Evolutionary conservation across 352 stramenopile genomes (phyloP), one percentile per base, ranked within the genome.

Genomic region (Phytopythium oedochilum): DNA sequence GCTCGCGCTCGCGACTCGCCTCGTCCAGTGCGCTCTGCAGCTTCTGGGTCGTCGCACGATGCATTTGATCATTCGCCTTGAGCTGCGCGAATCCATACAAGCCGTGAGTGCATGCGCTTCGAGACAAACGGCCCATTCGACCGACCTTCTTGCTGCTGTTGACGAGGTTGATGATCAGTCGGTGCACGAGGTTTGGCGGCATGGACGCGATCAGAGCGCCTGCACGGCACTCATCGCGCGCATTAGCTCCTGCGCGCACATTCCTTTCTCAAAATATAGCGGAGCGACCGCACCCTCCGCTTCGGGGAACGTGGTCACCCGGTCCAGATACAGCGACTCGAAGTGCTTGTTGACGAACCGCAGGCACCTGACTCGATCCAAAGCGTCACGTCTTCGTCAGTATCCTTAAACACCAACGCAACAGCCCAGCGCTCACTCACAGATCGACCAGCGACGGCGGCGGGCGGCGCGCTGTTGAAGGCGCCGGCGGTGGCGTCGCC

Each of bases 321-420:
- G 83, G 47, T 91, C 76, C 63, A 89, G 80, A 44, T 67, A 91
- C 25, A 86, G 55, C 32, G 66, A 76, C 35, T 86, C 70, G 53
- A 91, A 91, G 56, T 91, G 82, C 44, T 75, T 85, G 17, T 76
- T 84, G 45, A 89, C 61, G 26, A 83, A 70, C 0, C 63, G 66
- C 20, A 90, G 65, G 42, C 80, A 90, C 53, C 80, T 90, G 34
- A 36, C 49, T 39, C 31, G 25, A 15, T 11, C 8, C 25, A 48
- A 7, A n/a, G n/a, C n/a, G n/a, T n/a, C n/a, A n/a, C n/a, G n/a
- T n/a, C n/a, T n/a, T n/a, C n/a, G n/a, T n/a, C n/a, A n/a, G n/a
- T n/a, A n/a, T n/a, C 12, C 25, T 48, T 51, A 11, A 36, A 14
- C 44, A 25, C 15, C 18, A 15, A 42, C 12, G 2, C 20, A 44